These are phyloP conservation scores for Pulveroboletus sp. DNA, from an alignment of 768 basidiomycete species.

Conservation along the genomic window DNA sequence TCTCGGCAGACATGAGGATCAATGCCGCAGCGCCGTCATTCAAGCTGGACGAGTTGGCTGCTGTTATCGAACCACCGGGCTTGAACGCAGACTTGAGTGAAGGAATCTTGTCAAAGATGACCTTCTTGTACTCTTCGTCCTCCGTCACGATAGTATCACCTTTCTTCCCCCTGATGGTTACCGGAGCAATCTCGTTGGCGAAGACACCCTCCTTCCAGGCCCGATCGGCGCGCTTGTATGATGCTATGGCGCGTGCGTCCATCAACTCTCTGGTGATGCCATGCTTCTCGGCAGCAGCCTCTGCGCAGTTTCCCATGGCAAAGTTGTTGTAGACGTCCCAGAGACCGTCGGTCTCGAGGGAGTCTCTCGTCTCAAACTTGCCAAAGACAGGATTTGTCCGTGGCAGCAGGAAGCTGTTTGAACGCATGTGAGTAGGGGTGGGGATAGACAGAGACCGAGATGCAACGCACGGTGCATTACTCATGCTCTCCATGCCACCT, in stretches of 20 bases:
- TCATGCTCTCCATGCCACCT: constrained; percentile 99
- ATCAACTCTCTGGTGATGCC: constrained; percentile 81
- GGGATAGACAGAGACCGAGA: neutral
- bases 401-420: constrained; percentile 68
- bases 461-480: constrained; percentile 85
- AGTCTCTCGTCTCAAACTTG: constrained; percentile 82
- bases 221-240: constrained; percentile 87
- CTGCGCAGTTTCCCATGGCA: constrained; percentile 97
- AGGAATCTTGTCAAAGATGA: constrained; percentile 92
- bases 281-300: constrained; percentile 76
- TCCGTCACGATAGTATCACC: constrained; percentile 85
- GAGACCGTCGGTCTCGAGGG: constrained; percentile 88
- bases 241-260: constrained; percentile 90
- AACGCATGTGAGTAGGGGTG: neutral
- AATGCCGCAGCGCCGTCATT: constrained; percentile 97
- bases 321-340: constrained; percentile 98
- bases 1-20: constrained; percentile 90
- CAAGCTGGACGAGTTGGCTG: constrained; percentile 92
- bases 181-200: constrained; percentile 81
- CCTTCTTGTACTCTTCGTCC: constrained; percentile 98
- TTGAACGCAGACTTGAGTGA: constrained; percentile 86
- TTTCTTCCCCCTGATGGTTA: constrained; percentile 91
- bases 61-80: constrained; percentile 84
- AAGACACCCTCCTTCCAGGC: constrained; percentile 89
- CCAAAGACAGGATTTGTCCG: constrained; percentile 83